Evolutionary conservation across 768 basidiomycete species (phyloP).

Genomic region (Pisolithus sp.): DNA sequence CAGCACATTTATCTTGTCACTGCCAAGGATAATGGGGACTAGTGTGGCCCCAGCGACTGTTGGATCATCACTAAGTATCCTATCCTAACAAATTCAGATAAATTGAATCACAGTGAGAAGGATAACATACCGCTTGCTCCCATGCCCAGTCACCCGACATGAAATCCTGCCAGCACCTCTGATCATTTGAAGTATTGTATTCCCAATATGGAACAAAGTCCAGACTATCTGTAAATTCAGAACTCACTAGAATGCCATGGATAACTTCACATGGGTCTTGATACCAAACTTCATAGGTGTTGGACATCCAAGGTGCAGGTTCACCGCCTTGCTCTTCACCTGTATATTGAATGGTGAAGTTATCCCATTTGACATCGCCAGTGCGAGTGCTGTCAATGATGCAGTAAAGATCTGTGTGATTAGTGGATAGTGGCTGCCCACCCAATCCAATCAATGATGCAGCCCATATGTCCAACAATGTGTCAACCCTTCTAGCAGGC

Average conservation of each 20-base stretch:
- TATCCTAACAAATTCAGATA: conserved; percentile 1
- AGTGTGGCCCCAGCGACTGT: conserved; percentile 19
- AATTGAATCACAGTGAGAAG: not conserved
- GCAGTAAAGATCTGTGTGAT: no score
- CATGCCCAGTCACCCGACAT: conserved; percentile 13
- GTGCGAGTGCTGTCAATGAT: no score
- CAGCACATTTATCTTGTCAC: conserved; percentile 6
- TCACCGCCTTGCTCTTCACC: no score
- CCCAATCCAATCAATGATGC: no score
- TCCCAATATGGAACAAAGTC: conserved; percentile 14
- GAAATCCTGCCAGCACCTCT: not conserved
- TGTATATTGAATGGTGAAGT: no score
- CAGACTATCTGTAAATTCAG: conserved; percentile 14
- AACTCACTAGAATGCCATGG: conserved; percentile 9
- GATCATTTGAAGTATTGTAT: not conserved
- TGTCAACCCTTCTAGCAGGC: no score
- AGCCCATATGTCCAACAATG: no score
- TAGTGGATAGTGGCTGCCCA: no score
- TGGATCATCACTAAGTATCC: conserved; percentile 6
- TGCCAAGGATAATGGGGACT: conserved; percentile 6
- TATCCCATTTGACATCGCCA: no score
- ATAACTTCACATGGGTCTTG: no score
- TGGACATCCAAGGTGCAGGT: no score
- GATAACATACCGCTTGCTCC: conserved; percentile 7
- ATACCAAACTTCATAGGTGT: no score